phyloP scores from a whole-genome alignment of 345 rosid species.

The Sisymbrium altissimum region DNA sequence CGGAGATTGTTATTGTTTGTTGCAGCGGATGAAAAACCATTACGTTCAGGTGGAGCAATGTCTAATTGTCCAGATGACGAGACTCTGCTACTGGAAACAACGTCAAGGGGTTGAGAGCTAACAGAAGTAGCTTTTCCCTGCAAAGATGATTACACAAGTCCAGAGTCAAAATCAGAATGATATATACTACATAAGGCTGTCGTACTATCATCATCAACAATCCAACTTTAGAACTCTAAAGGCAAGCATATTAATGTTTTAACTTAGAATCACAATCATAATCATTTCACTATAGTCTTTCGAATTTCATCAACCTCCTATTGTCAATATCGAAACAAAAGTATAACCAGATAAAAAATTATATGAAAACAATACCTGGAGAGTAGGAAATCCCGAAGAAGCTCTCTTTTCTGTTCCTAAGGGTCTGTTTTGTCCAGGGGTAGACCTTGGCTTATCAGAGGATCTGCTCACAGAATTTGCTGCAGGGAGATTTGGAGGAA shows the following conservation, averaged over 20 bases:
- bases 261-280: background rate
- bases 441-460: slow-evolving; percentile 42
- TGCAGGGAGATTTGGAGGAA: slow-evolving; percentile 42
- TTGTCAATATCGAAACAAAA: background rate
- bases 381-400: slow-evolving; percentile 39
- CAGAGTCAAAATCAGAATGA: slow-evolving; percentile 8
- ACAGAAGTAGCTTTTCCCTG: slow-evolving; percentile 64
- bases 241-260: background rate
- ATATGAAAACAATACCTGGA: slow-evolving; percentile 44
- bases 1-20: slow-evolving; percentile 46
- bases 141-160: slow-evolving; percentile 13
- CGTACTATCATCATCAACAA: background rate
- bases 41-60: slow-evolving; percentile 34
- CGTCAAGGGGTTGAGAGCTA: slow-evolving; percentile 39
- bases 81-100: slow-evolving; percentile 46
- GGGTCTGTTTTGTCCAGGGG: slow-evolving; percentile 47
- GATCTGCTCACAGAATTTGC: slow-evolving; percentile 41
- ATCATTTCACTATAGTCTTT: background rate
- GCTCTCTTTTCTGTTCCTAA: slow-evolving; percentile 38
- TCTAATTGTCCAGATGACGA: slow-evolving; percentile 45
- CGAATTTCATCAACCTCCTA: background rate
- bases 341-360: background rate
- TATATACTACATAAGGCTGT: background rate
- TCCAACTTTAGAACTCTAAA: background rate
- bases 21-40: slow-evolving; percentile 46